phyloP scores from a whole-genome alignment of 1,284 basidiomycete species.

The Taiwanofungus camphoratus region DNA sequence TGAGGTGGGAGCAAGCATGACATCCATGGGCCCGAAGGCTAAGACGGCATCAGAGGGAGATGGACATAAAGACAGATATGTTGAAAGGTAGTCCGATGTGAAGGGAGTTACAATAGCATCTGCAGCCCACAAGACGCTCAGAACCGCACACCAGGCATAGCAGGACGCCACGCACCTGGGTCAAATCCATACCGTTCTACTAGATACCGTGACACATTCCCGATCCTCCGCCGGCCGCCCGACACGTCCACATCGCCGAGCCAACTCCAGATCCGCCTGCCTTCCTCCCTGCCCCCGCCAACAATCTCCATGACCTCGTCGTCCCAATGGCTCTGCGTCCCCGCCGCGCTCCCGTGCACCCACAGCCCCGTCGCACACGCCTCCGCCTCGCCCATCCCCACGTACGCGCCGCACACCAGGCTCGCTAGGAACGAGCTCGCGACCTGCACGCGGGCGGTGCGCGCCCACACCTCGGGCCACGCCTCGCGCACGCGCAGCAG shows the following conservation, averaged over 20 bases:
- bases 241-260: slow-evolving; percentile 66
- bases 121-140: slow-evolving; percentile 22
- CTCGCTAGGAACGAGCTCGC: slow-evolving; percentile 70
- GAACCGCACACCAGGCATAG: not conserved
- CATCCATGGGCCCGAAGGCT: slow-evolving; percentile 75
- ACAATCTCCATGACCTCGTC: slow-evolving; percentile 71
- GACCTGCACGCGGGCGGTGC: slow-evolving; percentile 62
- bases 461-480: slow-evolving; percentile 69
- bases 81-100: slow-evolving; percentile 66
- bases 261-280: slow-evolving; percentile 62
- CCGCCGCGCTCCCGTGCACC: slow-evolving; percentile 39
- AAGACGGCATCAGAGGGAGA: slow-evolving; percentile 65
- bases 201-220: slow-evolving; percentile 66
- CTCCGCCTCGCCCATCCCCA: slow-evolving; percentile 67
- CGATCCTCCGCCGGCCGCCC: slow-evolving; percentile 54
- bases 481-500: slow-evolving; percentile 65
- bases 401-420: slow-evolving; percentile 65
- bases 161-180: slow-evolving; percentile 42
- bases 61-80: slow-evolving; percentile 70
- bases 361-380: slow-evolving; percentile 74
- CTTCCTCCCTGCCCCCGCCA: slow-evolving; percentile 68
- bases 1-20: slow-evolving; percentile 63
- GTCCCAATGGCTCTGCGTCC: slow-evolving; percentile 62
- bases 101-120: slow-evolving; percentile 73
- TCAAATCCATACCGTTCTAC: slow-evolving; percentile 78